These are phyloP conservation scores for Peribolospora baueri DNA, from an alignment of 768 basidiomycete genomes.

Conservation along the genomic window DNA sequence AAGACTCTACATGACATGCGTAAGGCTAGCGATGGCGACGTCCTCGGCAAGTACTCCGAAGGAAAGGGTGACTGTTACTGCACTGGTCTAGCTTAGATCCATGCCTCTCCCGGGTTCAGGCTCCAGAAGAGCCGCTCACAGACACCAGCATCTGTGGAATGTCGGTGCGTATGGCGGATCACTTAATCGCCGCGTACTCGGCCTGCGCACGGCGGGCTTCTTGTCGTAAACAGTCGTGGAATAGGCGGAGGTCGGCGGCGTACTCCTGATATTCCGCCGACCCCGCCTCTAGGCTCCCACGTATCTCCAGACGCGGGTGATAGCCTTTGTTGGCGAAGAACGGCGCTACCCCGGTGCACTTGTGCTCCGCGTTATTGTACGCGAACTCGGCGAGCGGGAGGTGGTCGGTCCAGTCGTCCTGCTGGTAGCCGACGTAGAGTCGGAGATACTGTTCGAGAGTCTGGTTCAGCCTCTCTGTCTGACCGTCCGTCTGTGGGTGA, in stretches of 20 bases:
- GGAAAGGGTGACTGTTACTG: too few species aligned
- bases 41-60: too few species aligned
- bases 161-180: too few species aligned
- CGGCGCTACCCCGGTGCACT: slow-evolving; percentile 18
- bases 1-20: too few species aligned
- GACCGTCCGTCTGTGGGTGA: slow-evolving; percentile 26
- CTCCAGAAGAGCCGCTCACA: too few species aligned
- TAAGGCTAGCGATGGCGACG: too few species aligned
- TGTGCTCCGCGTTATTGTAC: slow-evolving; percentile 19
- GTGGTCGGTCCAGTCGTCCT: slow-evolving; percentile 21
- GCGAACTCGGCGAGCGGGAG: slow-evolving; percentile 19
- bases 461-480: slow-evolving; percentile 25
- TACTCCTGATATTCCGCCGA: too few species aligned
- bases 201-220: neutral
- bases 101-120: too few species aligned
- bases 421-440: slow-evolving; percentile 17
- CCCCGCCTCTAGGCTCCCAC: neutral
- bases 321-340: slow-evolving; percentile 10
- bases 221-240: too few species aligned
- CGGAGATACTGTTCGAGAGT: slow-evolving; percentile 23
- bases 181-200: neutral
- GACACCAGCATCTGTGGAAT: too few species aligned
- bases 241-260: too few species aligned
- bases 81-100: too few species aligned
- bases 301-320: neutral